Conservation (phyloP, 306 rosid genomes). For the Prosopis cineraria region DNA sequence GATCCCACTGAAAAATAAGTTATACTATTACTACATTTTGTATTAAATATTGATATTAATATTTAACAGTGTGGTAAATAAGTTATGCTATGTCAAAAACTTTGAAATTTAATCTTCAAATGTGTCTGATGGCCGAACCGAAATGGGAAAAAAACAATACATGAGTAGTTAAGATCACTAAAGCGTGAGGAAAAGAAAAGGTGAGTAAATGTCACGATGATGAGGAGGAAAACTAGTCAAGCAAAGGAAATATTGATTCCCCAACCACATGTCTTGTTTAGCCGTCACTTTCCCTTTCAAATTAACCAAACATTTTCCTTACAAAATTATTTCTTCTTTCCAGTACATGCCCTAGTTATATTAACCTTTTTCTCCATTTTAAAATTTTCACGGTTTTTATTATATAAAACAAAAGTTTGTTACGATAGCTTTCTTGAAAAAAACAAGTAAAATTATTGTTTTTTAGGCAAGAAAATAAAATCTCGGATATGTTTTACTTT, state of each 20-base stretch:
- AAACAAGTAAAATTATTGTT: background rate
- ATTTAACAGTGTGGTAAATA: background rate
- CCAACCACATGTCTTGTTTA: constrained; percentile 5
- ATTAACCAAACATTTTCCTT: background rate
- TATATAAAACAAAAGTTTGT: background rate
- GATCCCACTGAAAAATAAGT: too few species aligned
- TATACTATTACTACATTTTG: too few species aligned
- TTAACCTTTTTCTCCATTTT: background rate
- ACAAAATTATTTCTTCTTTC: background rate
- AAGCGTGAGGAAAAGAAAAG: background rate
- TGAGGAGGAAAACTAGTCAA: background rate
- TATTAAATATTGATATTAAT: too few species aligned
- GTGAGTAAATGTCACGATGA: background rate
- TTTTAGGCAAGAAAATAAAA: too few species aligned
- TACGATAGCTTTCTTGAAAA: background rate
- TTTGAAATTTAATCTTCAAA: background rate
- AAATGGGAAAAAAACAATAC: background rate
- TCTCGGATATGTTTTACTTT: background rate
- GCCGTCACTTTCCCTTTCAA: constrained; percentile 31
- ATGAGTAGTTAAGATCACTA: background rate
- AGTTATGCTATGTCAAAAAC: background rate
- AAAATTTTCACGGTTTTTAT: background rate
- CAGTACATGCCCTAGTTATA: background rate
- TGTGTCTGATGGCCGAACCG: background rate
- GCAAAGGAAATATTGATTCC: background rate